Conservation (phyloP, 2,329 filamentous ascomycete genomes). For the Ploettnerulaceae sp. region DNA sequence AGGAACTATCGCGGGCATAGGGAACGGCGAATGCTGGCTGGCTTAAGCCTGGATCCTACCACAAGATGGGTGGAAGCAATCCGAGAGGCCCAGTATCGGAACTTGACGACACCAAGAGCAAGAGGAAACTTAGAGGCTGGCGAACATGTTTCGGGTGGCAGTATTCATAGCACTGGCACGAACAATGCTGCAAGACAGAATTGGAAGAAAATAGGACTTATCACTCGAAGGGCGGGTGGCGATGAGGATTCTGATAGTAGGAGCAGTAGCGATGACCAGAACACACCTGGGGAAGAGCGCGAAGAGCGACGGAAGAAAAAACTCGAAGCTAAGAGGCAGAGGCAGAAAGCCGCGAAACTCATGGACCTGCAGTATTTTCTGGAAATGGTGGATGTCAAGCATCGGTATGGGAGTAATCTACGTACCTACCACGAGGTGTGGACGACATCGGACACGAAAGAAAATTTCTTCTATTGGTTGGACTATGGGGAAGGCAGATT, state of each 20-base stretch:
- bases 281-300: slow-evolving; percentile 34
- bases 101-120: slow-evolving; percentile 43
- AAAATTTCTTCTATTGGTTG: slow-evolving; percentile 95
- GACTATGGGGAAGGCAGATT: slow-evolving; percentile 72
- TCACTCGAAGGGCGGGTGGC: slow-evolving; percentile 66
- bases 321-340: slow-evolving; percentile 36
- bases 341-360: slow-evolving; percentile 64
- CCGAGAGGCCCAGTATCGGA: slow-evolving; percentile 52
- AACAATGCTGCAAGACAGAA: slow-evolving; percentile 51
- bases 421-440: slow-evolving; percentile 78
- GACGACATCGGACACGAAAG: slow-evolving; percentile 69
- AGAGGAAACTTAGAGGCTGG: slow-evolving; percentile 19
- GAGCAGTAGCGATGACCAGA: slow-evolving; percentile 19
- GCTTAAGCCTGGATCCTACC: slow-evolving; percentile 49
- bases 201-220: slow-evolving; percentile 69
- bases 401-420: slow-evolving; percentile 81
- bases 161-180: slow-evolving; percentile 2
- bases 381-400: slow-evolving; percentile 82
- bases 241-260: slow-evolving; percentile 47
- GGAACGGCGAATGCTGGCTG: slow-evolving; percentile 63
- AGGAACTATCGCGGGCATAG: slow-evolving; percentile 75
- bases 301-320: slow-evolving; percentile 44
- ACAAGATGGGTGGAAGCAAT: slow-evolving; percentile 40
- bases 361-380: slow-evolving; percentile 83
- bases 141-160: neutral